Percentiles rank a stretch among this genome's conserved stretches.
phyloP scores from a whole-genome alignment of 2,329 filamentous ascomycete species.

The Alternaria gansuensis region DNA sequence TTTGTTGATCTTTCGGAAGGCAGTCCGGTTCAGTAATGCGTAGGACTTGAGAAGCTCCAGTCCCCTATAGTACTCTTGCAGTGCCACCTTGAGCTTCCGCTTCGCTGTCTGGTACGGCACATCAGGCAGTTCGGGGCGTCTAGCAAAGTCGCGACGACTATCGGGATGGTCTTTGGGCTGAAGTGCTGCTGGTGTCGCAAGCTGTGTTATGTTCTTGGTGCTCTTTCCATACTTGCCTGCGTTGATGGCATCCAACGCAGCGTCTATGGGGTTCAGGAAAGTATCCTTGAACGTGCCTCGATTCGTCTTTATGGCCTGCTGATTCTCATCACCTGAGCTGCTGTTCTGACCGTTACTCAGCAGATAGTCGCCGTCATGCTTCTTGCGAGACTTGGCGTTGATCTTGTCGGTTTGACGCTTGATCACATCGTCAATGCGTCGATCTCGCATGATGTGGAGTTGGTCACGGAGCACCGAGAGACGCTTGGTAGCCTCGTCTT shows the following conservation, averaged over 20 bases:
- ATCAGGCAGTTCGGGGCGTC: constrained; percentile 55
- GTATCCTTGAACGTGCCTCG: constrained; percentile 28
- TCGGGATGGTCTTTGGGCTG: constrained; percentile 45
- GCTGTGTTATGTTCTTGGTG: constrained; percentile 56
- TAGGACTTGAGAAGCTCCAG: constrained; percentile 93
- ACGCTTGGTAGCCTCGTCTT: constrained; percentile 80
- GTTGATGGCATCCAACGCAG: constrained; percentile 53
- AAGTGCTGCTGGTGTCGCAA: constrained; percentile 55
- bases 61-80: constrained; percentile 92
- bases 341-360: constrained; percentile 30
- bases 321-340: constrained; percentile 36
- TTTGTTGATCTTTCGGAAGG: constrained; percentile 97
- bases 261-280: constrained; percentile 53
- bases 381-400: constrained; percentile 36
- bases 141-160: constrained; percentile 55
- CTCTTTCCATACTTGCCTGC: constrained; percentile 64
- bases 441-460: constrained; percentile 90
- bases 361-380: constrained; percentile 27
- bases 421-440: constrained; percentile 76
- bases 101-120: constrained; percentile 90
- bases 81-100: constrained; percentile 85
- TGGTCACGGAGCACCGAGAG: constrained; percentile 78
- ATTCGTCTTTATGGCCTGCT: constrained; percentile 26
- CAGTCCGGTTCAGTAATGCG: constrained; percentile 86
- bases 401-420: constrained; percentile 54